Base-by-base conservation (phyloP, 306 rosid species). In the Begonia masoniana region DNA sequence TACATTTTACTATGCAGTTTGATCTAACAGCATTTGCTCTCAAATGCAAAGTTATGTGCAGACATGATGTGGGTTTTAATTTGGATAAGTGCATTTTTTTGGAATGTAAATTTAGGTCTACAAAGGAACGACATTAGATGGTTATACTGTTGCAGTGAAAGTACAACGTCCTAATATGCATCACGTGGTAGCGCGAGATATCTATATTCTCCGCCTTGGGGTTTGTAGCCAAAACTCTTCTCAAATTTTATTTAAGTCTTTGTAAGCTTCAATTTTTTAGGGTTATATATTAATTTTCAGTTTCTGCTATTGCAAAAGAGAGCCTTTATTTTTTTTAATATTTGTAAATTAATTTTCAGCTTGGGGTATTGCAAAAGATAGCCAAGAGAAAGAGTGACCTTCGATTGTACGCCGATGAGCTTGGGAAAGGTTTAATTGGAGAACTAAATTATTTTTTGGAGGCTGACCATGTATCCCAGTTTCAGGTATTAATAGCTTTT, bases 141-240 rank as follows among this genome's bases (percentile, higher is more conserved):
- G 94, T 52, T 65, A 61, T 50, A 52, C 57, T 61, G 95, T 85
- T 60, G 97, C 97, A 21, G 82, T 89, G 45, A 89, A 85, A 76
- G 95, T 89, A 69, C 97, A 85, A 74, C 97, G 97, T 59, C 97
- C 97, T 63, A 57, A 82, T 67, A 61, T 89, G 91, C 85, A 17
- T 50, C 97, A 89, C 64, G 78, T 85, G 67, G 95, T 89, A 59
- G 94, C 82, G 71, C 91, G 97, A 52, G 97, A 89, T 71, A 70
- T 82, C 71, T 85, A 82, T 78, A 89, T 89, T 67, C 95, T 89
- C 61, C 91, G 94, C 68, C 91, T 89, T 51, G 97, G 95, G 95
- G 97, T 89, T 31, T 31, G 39, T 31, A 3, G 39, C 9, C 39
- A 31, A 3, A 31, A 31, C 39, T 31, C 39, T 31, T 31, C 8